Evolutionary conservation across 352 stramenopile species (phyloP).

Genomic region (Phytophthora capsici): DNA sequence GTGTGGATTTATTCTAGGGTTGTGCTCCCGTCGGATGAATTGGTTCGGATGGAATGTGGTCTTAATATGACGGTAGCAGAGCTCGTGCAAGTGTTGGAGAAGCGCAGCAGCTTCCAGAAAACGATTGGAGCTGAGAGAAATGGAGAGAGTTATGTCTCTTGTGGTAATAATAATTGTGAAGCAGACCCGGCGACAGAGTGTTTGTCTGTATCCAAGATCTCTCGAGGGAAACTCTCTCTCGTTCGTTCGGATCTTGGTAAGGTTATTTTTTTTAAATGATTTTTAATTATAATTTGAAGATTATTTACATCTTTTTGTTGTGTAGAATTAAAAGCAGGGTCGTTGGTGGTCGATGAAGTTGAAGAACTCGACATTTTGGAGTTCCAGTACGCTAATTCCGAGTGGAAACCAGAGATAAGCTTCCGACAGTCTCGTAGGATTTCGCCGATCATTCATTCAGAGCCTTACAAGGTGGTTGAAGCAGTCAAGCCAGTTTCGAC

Average conservation of each 20-base stretch:
- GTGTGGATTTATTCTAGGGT: constrained; percentile 27
- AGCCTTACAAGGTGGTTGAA: constrained; percentile 9
- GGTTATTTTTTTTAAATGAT: background rate
- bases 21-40: constrained; percentile 43
- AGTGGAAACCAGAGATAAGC: constrained; percentile 6
- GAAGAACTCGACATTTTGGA: constrained; percentile 48
- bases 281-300: constrained; percentile 6
- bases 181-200: constrained; percentile 17
- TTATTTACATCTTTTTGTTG: constrained; percentile 1
- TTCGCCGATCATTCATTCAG: background rate
- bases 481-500: constrained; percentile 19
- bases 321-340: constrained; percentile 19
- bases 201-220: background rate
- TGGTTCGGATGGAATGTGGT: constrained; percentile 42
- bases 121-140: constrained; percentile 10
- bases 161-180: constrained; percentile 27
- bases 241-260: constrained; percentile 31
- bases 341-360: constrained; percentile 23
- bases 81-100: constrained; percentile 22
- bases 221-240: constrained; percentile 23
- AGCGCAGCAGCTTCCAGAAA: constrained; percentile 16
- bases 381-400: constrained; percentile 15
- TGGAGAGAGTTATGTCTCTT: background rate
- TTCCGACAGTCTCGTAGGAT: constrained; percentile 5
- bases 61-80: constrained; percentile 36